Evolutionary conservation across 805 yeast species (phyloP), one percentile per base, ranked within the genome.

Genomic region (Ogataea wickerhamii): DNA sequence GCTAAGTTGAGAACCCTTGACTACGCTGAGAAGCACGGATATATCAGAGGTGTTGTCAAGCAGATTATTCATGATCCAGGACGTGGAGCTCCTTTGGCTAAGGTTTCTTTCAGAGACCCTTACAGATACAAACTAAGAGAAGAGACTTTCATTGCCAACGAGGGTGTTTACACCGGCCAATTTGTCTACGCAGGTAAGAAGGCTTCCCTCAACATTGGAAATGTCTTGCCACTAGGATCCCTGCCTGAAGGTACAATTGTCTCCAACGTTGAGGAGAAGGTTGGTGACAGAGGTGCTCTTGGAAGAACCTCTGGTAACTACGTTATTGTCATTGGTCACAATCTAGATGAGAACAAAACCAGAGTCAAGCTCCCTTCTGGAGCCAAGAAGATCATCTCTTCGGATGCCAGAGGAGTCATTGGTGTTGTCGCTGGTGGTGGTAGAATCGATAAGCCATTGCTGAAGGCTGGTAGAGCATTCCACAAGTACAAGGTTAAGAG

Each of bases 391-490:
- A 72, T 91, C 65, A 78, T 91, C 63, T 82, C 93, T 63, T 87
- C 96, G 51, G 83, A 83, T 58, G 97, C 96, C 63, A 88, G 98
- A 83, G 98, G 98, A 85, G 96, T 89, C 66, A 87, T 91, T 64
- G 98, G 98, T 84, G 95, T 91, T 60, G 89, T 91, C 72, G 97
- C 98, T 67, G 98, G 98, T 78, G 98, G 98, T 81, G 98, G 98
- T 74, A 91, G 98, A 84, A 87, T 87, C 67, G 98, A 91, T 77
- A 91, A 91, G 80, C 98, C 98, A 76, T 78, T 91, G 78, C 84
- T 91, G 71, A 91, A 91, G 87, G 98, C 98, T 69, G 98, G 98
- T 79, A 88, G 95, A 80, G 98, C 98, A 58, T 91, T 82, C 96
- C 96, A 91, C 89, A 91, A 91, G 81, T 89, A 84, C 93, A 89